A percentile compares a stretch with the other conserved stretches of the same genome.
phyloP scores from a whole-genome alignment of 768 basidiomycete species.

The Baorangia bicolor region DNA sequence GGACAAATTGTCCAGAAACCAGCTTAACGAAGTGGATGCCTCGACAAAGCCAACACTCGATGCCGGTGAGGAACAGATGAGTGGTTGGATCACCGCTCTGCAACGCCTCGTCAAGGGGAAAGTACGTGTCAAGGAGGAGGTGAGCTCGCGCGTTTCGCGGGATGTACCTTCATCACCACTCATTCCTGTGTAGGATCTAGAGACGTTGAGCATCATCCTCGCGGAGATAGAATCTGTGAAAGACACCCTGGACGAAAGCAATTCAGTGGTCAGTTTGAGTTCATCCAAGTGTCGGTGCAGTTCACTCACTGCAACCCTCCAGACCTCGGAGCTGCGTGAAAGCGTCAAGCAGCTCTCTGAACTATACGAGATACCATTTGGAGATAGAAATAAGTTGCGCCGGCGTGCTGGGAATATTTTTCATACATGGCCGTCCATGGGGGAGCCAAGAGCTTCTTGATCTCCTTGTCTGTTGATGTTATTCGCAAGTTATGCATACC shows the following conservation, averaged over 20 bases:
- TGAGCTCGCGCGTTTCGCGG: neutral
- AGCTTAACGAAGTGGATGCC: neutral
- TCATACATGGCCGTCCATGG: constrained; percentile 14
- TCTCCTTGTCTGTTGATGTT: neutral
- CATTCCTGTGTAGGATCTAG: constrained; percentile 20
- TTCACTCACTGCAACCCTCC: neutral
- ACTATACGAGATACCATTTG: constrained; percentile 31
- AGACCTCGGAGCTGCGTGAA: constrained; percentile 22
- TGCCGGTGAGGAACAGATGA: constrained; percentile 7
- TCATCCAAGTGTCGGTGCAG: neutral
- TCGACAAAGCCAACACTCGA: neutral
- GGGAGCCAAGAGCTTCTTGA: neutral
- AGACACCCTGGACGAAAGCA: constrained; percentile 3
- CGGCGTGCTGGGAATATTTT: constrained; percentile 17
- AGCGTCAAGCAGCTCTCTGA: constrained; percentile 25
- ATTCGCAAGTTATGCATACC: constrained; percentile 6
- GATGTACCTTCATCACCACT: neutral
- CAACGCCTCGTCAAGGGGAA: constrained; percentile 34
- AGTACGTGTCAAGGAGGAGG: constrained; percentile 24
- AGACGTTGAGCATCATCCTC: constrained; percentile 26
- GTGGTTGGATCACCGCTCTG: constrained; percentile 19
- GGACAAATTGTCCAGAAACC: neutral
- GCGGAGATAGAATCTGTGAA: constrained; percentile 32
- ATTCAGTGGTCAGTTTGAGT: constrained; percentile 17
- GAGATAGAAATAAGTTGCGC: constrained; percentile 29